A percentile compares a stretch with the other conserved stretches of the same genome.
phyloP scores from a whole-genome alignment of 768 basidiomycete genomes.

The Hygrophorus pudorinus region DNA sequence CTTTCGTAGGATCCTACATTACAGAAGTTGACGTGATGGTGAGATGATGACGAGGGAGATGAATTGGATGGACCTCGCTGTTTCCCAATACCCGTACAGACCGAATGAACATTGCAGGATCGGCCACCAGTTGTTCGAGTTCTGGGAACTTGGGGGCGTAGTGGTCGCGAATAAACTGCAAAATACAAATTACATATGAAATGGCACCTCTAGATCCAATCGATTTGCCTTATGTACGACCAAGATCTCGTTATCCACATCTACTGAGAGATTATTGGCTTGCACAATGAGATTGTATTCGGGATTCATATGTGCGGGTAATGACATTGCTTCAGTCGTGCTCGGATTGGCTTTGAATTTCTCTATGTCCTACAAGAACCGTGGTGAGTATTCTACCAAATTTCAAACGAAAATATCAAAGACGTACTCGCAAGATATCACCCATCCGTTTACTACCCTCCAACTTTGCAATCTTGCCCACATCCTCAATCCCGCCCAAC shows the following conservation, averaged over 20 bases:
- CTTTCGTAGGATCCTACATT: conserved; percentile 78
- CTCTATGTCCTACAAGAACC: conserved; percentile 63
- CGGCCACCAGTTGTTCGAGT: conserved; percentile 88
- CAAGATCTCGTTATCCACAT: conserved; percentile 96
- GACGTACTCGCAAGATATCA: conserved; percentile 69
- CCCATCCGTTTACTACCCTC: conserved; percentile 80
- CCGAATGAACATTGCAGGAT: conserved; percentile 86
- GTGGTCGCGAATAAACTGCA: conserved; percentile 94
- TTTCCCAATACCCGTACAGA: conserved; percentile 87
- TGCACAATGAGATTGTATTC: conserved; percentile 96
- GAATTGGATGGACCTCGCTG: conserved; percentile 43
- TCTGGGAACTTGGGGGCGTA: conserved; percentile 94
- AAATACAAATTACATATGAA: conserved; percentile 7
- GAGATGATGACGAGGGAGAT: background rate
- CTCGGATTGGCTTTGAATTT: conserved; percentile 78
- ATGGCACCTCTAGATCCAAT: conserved; percentile 6
- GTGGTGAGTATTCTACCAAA: background rate
- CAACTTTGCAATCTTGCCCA: conserved; percentile 80
- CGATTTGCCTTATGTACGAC: conserved; percentile 82
- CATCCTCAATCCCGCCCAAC: conserved; percentile 74
- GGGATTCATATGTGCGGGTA: conserved; percentile 81
- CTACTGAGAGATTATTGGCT: conserved; percentile 96
- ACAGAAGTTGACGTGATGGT: conserved; percentile 4
- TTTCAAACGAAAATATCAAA: background rate
- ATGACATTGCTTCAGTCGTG: conserved; percentile 64